Conservation (phyloP, 2,329 filamentous ascomycete species). For the Stromatinia cepivora region DNA sequence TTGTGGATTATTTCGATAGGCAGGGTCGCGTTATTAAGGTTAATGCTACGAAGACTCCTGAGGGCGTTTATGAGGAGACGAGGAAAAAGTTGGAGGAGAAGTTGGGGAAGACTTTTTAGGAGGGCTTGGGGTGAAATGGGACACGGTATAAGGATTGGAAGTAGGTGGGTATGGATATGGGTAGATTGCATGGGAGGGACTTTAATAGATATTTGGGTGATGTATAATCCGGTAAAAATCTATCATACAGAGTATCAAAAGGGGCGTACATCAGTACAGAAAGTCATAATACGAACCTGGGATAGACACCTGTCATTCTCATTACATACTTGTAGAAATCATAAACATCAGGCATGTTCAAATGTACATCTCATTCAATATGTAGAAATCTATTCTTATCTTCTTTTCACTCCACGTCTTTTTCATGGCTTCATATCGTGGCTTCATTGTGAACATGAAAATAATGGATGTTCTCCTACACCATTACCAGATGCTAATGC, state of each 20-base stretch:
- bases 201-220: conserved; percentile 19
- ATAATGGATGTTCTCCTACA: conserved; percentile 33
- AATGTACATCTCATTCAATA: conserved; percentile 16
- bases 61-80: conserved; percentile 59
- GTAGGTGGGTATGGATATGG: conserved; percentile 4
- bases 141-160: not conserved
- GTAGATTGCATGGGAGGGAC: not conserved
- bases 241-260: conserved; percentile 21
- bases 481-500: conserved; percentile 40
- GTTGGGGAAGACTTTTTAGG: conserved; percentile 49
- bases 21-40: conserved; percentile 80
- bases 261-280: not conserved
- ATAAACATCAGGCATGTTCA: conserved; percentile 21
- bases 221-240: conserved; percentile 21
- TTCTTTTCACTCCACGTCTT: conserved; percentile 5
- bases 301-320: conserved; percentile 26
- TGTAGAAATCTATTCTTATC: conserved; percentile 23
- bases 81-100: conserved; percentile 51
- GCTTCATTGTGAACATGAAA: conserved; percentile 19
- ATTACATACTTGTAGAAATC: conserved; percentile 4
- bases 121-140: not conserved
- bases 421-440: conserved; percentile 12
- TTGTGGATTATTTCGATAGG: conserved; percentile 79
- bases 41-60: conserved; percentile 66
- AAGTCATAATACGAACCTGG: not conserved